These are phyloP conservation scores for Neurospora discreta DNA, from an alignment of 495 filamentous ascomycete genomes.

Conservation along the genomic window DNA sequence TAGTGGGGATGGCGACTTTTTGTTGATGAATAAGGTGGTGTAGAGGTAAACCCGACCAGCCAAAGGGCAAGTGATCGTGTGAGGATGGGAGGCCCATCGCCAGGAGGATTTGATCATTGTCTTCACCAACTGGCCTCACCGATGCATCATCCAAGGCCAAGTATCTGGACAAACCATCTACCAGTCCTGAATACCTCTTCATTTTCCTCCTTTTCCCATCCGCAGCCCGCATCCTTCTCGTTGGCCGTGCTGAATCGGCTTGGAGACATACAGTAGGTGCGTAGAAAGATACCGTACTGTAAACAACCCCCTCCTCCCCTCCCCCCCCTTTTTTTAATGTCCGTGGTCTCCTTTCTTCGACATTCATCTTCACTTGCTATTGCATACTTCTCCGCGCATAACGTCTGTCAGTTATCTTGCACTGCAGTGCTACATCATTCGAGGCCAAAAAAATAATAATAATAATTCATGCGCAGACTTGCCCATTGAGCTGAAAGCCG, in stretches of 20 bases:
- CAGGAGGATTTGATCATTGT: not conserved
- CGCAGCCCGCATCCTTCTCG: not conserved
- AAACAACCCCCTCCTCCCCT: not conserved
- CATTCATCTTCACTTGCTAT: not conserved
- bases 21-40: not conserved
- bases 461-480: not conserved
- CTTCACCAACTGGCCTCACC: not conserved
- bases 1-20: constrained; percentile 5
- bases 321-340: not conserved
- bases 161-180: not conserved
- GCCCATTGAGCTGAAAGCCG: not conserved
- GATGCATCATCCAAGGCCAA: not conserved
- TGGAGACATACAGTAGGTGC: not conserved
- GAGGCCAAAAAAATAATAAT: not conserved
- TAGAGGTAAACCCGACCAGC: not conserved
- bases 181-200: not conserved
- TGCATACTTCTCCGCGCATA: not conserved
- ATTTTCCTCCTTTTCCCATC: not conserved
- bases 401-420: not conserved
- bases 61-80: constrained; percentile 18
- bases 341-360: not conserved
- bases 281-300: not conserved
- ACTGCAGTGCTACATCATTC: not conserved
- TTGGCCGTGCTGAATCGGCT: not conserved
- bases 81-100: constrained; percentile 3